phyloP scores from a whole-genome alignment of 2,329 filamentous ascomycete species.

The Neonectria ditissima region DNA sequence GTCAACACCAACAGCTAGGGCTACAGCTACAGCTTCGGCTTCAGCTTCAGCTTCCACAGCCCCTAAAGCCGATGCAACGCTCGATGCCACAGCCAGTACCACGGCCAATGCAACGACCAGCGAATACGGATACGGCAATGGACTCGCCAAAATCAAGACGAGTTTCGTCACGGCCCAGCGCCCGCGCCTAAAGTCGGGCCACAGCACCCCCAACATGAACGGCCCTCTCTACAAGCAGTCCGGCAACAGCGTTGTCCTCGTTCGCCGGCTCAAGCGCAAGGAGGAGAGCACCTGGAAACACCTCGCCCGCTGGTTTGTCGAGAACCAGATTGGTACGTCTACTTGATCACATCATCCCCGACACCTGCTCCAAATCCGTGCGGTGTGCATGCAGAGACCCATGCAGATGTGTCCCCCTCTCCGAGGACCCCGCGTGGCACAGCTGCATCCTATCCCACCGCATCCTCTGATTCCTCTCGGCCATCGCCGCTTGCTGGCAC shows the following conservation, averaged over 20 bases:
- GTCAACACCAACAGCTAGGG: slow-evolving; percentile 19
- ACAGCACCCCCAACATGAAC: slow-evolving; percentile 60
- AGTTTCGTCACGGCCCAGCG: slow-evolving; percentile 38
- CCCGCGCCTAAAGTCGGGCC: slow-evolving; percentile 47
- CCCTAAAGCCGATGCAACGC: not conserved
- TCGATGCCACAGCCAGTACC: slow-evolving; percentile 9
- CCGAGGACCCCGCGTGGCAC: slow-evolving; percentile 42
- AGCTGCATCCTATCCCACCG: slow-evolving; percentile 30
- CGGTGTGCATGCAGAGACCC: not conserved
- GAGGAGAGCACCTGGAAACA: slow-evolving; percentile 71
- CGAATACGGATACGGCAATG: not conserved
- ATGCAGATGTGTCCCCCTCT: slow-evolving; percentile 30
- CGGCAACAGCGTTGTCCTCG: slow-evolving; percentile 63
- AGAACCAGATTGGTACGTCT: slow-evolving; percentile 82
- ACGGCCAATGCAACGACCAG: not conserved
- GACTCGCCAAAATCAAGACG: slow-evolving; percentile 35
- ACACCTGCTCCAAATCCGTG: slow-evolving; percentile 11
- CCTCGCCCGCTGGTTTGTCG: slow-evolving; percentile 76
- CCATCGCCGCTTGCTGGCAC: slow-evolving; percentile 32
- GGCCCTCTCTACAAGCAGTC: slow-evolving; percentile 69
- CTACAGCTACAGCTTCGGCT: slow-evolving; percentile 16
- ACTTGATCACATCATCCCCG: slow-evolving; percentile 6
- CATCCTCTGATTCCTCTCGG: slow-evolving; percentile 20
- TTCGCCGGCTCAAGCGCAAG: slow-evolving; percentile 70
- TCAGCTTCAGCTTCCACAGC: slow-evolving; percentile 15